These are phyloP conservation scores for Populus hybrid DNA, from an alignment of 441 rosid species.

Conservation along the genomic window DNA sequence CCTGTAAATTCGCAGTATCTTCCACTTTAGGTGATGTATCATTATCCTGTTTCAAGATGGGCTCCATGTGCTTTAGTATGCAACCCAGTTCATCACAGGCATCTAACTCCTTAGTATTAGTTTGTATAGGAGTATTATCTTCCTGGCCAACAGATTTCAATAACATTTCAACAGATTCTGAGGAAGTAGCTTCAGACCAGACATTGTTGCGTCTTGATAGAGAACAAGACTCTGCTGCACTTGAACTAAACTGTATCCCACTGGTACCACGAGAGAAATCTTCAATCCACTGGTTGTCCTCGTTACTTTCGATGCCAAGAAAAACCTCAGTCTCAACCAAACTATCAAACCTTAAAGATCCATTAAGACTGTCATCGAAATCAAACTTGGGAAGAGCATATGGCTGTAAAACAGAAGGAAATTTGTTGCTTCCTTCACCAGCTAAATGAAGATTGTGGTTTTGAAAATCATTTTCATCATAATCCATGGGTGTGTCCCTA, in stretches of 20 bases:
- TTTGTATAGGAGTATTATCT: slow-evolving; percentile 49
- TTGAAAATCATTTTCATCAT: slow-evolving; percentile 97
- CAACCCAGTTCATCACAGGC: slow-evolving; percentile 78
- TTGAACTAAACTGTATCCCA: slow-evolving; percentile 76
- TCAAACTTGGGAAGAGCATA: slow-evolving; percentile 95
- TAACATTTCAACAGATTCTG: slow-evolving; percentile 99
- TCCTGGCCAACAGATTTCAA: slow-evolving; percentile 97
- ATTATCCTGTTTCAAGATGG: slow-evolving; percentile 46
- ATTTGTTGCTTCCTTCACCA: slow-evolving; percentile 83
- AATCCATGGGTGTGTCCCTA: slow-evolving; percentile 97
- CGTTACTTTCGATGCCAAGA: slow-evolving; percentile 91
- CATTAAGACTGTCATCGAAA: slow-evolving; percentile 81
- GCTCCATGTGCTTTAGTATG: slow-evolving; percentile 73
- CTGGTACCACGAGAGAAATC: slow-evolving; percentile 75
- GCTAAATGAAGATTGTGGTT: slow-evolving; percentile 90
- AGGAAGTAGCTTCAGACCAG: slow-evolving; percentile 99
- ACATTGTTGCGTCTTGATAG: slow-evolving; percentile 85
- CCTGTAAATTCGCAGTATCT: slow-evolving; percentile 35
- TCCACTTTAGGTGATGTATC: slow-evolving; percentile 31
- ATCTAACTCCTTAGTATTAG: slow-evolving; percentile 47
- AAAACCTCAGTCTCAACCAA: slow-evolving; percentile 84
- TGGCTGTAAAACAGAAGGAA: slow-evolving; percentile 69
- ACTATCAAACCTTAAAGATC: slow-evolving; percentile 83
- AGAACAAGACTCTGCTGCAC: slow-evolving; percentile 80
- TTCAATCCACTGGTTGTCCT: slow-evolving; percentile 93